Evolutionary conservation across 192 early-diverging fungal species (phyloP).

Genomic region (Spinellus fusiger): DNA sequence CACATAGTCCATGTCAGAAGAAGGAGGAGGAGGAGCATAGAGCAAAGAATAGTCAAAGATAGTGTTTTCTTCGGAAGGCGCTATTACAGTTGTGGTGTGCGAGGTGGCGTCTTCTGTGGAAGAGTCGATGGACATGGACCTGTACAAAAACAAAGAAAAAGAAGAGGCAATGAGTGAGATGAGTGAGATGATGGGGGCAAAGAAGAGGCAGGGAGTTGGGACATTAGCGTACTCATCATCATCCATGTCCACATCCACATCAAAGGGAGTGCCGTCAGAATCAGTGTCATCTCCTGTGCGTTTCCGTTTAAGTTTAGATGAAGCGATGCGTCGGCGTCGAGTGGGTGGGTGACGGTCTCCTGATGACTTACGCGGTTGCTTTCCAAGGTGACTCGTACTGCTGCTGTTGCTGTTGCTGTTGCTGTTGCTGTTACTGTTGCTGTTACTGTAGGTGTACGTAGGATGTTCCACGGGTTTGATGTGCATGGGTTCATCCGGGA

Average conservation of each 20-base stretch:
- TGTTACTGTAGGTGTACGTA: not conserved
- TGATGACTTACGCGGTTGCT: conserved; percentile 4
- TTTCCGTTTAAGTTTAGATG: conserved; percentile 8
- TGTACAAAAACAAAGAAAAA: not conserved
- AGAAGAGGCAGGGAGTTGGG: not conserved
- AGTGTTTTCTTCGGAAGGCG: conserved; percentile 26
- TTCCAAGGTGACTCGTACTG: not conserved
- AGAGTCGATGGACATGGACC: not conserved
- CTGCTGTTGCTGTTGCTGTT: not conserved
- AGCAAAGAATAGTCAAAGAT: conserved; percentile 28
- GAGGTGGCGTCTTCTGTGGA: not conserved
- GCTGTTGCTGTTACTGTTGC: not conserved
- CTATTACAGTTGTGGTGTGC: not conserved
- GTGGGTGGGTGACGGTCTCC: not conserved
- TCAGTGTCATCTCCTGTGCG: not conserved
- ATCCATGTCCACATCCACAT: conserved; percentile 23
- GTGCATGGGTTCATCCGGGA: conserved; percentile 30
- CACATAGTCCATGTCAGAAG: conserved; percentile 18
- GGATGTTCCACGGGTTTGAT: conserved; percentile 21
- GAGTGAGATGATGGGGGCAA: too few species aligned
- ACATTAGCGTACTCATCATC: conserved; percentile 17
- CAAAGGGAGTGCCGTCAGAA: conserved; percentile 11
- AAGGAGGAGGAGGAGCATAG: conserved; percentile 22
- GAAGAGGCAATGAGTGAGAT: not conserved
- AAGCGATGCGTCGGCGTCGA: not conserved